These are phyloP conservation scores for Bryoerythrophyllum caledonicum DNA, from an alignment of 225 moss, liverwort and hornwort genomes.

Conservation along the genomic window DNA sequence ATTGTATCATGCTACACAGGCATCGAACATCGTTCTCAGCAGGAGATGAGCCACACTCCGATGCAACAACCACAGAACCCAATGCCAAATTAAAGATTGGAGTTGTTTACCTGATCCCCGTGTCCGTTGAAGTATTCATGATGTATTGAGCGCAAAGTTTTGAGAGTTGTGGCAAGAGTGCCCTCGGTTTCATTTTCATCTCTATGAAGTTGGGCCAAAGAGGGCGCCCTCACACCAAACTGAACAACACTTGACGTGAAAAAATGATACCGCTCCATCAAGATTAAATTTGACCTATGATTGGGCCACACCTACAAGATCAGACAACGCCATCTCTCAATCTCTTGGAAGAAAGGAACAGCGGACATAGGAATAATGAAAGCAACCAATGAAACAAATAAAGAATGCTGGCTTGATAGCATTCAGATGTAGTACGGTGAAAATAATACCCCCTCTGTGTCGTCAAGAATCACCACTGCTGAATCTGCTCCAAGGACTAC, in stretches of 20 bases:
- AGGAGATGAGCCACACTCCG: neutral
- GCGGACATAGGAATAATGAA: neutral
- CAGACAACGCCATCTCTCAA: conserved; percentile 18
- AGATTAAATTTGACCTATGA: conserved; percentile 78
- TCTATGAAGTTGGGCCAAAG: conserved; percentile 67
- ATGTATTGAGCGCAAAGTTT: conserved; percentile 65
- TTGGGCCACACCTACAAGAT: conserved; percentile 91
- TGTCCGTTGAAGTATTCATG: conserved; percentile 60
- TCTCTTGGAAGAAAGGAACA: conserved; percentile 9
- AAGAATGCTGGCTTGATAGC: conserved; percentile 1
- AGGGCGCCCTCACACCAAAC: conserved; percentile 70
- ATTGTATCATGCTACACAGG: neutral
- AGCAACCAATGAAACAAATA: conserved; percentile 2
- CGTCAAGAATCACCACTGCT: conserved; percentile 96
- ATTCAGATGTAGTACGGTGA: neutral
- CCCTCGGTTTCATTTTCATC: conserved; percentile 92
- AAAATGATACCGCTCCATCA: conserved; percentile 99
- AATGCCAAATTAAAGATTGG: neutral
- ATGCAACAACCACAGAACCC: conserved; percentile 16
- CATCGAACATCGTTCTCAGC: conserved; percentile 12
- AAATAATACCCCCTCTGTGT: conserved; percentile 85
- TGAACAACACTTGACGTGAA: conserved; percentile 88
- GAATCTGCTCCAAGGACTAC: conserved; percentile 93
- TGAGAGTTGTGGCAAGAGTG: conserved; percentile 74
- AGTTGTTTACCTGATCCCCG: conserved; percentile 44